phyloP scores from a whole-genome alignment of 306 rosid species.

The Cajanus cajan region DNA sequence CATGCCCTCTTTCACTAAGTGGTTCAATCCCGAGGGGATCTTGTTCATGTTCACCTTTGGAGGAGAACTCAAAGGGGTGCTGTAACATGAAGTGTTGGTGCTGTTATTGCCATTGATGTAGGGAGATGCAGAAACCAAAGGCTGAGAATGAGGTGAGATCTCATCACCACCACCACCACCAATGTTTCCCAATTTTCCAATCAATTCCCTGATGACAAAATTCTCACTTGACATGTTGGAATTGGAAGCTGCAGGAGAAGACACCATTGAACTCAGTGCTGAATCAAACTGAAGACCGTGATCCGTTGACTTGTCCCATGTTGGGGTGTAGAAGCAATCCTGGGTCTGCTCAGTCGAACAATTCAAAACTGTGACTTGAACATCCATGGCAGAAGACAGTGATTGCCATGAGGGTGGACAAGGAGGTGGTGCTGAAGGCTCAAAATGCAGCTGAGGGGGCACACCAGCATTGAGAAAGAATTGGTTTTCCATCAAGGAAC shows the following conservation, averaged over 20 bases:
- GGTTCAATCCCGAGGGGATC: constrained; percentile 18
- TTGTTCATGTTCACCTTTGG: constrained; percentile 45
- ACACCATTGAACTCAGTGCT: constrained; percentile 68
- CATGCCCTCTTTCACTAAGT: constrained; percentile 36
- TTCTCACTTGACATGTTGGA: constrained; percentile 57
- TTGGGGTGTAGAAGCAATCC: constrained; percentile 52
- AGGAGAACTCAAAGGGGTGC: constrained; percentile 68
- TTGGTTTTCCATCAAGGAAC: constrained; percentile 46
- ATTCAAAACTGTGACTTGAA: constrained; percentile 44
- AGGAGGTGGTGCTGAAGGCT: constrained; percentile 24
- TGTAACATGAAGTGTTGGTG: constrained; percentile 57
- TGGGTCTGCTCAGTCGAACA: constrained; percentile 44
- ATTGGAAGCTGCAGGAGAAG: constrained; percentile 78
- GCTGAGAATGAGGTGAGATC: constrained; percentile 48
- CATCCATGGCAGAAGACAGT: constrained; percentile 49
- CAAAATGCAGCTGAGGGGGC: constrained; percentile 45
- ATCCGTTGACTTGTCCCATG: constrained; percentile 50
- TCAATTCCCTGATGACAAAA: constrained; percentile 60
- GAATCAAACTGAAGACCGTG: constrained; percentile 61
- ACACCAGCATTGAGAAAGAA: constrained; percentile 53
- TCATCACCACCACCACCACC: constrained; percentile 53
- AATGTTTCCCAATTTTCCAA: constrained; percentile 68
- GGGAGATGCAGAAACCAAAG: constrained; percentile 25
- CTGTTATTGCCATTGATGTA: constrained; percentile 44
- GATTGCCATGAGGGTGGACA: constrained; percentile 59